Percentiles rank a stretch among this genome's conserved stretches.
These are phyloP conservation scores for Tulasnella sp. DNA, from an alignment of 768 basidiomycete genomes.

Conservation along the genomic window DNA sequence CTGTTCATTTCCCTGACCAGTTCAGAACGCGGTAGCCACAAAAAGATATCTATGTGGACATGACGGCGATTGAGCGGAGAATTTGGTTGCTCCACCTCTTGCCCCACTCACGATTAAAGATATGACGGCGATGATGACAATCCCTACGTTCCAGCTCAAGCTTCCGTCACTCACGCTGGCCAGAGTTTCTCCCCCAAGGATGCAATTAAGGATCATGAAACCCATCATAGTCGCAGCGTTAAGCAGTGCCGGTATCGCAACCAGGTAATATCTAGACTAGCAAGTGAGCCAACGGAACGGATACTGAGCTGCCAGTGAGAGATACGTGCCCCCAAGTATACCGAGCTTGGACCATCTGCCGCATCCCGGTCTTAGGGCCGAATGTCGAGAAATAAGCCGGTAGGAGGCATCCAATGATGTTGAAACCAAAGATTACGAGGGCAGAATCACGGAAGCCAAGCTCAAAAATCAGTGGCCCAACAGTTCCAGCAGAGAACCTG, in stretches of 20 bases:
- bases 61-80: not conserved
- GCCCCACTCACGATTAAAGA: constrained; percentile 52
- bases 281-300: not conserved
- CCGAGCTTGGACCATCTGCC: constrained; percentile 75
- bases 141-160: constrained; percentile 65
- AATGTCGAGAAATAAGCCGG: constrained; percentile 67
- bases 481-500: constrained; percentile 64
- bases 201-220: constrained; percentile 62
- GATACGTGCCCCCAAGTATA: constrained; percentile 53
- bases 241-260: constrained; percentile 38
- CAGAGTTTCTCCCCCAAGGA: constrained; percentile 66
- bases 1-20: constrained; percentile 40
- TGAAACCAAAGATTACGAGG: constrained; percentile 65
- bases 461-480: constrained; percentile 61
- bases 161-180: constrained; percentile 51
- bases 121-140: constrained; percentile 68
- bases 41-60: constrained; percentile 51
- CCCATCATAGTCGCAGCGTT: constrained; percentile 61
- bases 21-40: constrained; percentile 63
- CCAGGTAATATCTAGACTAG: constrained; percentile 20
- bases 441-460: constrained; percentile 61
- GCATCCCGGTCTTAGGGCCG: constrained; percentile 73
- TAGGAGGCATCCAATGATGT: constrained; percentile 54
- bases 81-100: not conserved
- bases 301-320: constrained; percentile 42